phyloP scores from a whole-genome alignment of 169 alveolate species.

The Eimeria falciformis region DNA sequence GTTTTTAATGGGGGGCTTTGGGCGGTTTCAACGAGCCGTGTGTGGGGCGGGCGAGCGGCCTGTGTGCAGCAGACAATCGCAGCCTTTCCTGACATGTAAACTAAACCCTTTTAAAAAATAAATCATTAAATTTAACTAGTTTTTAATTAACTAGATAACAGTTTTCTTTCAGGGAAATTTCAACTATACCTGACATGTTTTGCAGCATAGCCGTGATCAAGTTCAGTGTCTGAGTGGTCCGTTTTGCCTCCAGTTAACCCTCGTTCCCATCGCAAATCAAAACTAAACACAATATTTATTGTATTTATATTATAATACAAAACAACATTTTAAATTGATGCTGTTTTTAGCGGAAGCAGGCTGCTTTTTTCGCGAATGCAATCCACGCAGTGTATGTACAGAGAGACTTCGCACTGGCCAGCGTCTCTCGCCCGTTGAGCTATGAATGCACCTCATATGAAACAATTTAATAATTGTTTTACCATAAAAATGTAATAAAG shows the following conservation, averaged over 20 bases:
- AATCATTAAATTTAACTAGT: not conserved
- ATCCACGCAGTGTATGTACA: too few species aligned
- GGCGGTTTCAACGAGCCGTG: not conserved
- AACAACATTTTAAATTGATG: not conserved
- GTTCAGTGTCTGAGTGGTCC: not conserved
- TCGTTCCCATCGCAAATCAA: not conserved
- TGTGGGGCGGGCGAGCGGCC: not conserved
- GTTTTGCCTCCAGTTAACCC: not conserved
- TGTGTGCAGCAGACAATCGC: not conserved
- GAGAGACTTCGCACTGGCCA: too few species aligned
- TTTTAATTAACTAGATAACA: not conserved
- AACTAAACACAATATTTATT: not conserved
- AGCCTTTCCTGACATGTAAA: not conserved
- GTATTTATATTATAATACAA: not conserved
- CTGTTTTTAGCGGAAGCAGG: not conserved
- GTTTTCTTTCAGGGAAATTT: not conserved
- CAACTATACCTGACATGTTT: too few species aligned
- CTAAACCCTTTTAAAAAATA: too few species aligned
- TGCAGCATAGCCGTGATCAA: too few species aligned
- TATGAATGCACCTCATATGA: too few species aligned
- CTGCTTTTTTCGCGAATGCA: too few species aligned
- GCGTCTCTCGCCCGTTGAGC: too few species aligned
- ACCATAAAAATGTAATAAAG: too few species aligned
- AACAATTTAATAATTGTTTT: too few species aligned
- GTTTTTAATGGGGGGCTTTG: not conserved